Evolutionary conservation across 805 yeast genomes (phyloP).

Genomic region (Candida boleticola): DNA sequence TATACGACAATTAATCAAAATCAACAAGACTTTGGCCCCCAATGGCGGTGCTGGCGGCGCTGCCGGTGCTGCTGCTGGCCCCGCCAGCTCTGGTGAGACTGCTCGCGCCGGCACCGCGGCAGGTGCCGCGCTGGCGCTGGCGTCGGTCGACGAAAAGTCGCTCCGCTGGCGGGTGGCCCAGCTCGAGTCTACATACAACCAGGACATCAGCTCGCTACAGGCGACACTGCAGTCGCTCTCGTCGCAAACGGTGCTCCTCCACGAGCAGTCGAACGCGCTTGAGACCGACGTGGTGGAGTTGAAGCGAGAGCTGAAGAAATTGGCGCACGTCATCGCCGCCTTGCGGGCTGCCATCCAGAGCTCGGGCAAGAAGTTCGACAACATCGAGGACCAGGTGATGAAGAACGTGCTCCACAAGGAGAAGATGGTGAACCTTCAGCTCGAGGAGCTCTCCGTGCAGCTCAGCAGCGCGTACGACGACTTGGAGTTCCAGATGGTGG

Average conservation of each 20-base stretch:
- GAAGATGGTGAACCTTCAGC: conserved; percentile 22
- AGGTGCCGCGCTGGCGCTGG: no score
- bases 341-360: not conserved
- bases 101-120: conserved; percentile 2
- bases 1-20: not conserved
- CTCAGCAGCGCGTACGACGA: conserved; percentile 28
- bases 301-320: conserved; percentile 13
- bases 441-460: conserved; percentile 28
- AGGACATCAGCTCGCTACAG: conserved; percentile 1
- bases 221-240: conserved; percentile 10
- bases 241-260: conserved; percentile 11
- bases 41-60: no score
- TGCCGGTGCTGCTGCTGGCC: not conserved
- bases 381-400: conserved; percentile 24
- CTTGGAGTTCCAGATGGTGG: conserved; percentile 30
- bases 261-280: conserved; percentile 14
- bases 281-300: conserved; percentile 19
- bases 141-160: not conserved
- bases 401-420: conserved; percentile 29
- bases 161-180: conserved; percentile 7
- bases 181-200: conserved; percentile 7
- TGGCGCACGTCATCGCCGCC: conserved; percentile 1
- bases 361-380: conserved; percentile 16
- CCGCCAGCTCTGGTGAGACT: not conserved
- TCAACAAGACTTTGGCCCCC: not conserved